Conservation (phyloP, 805 yeast species). For the Candida bentonensis region DNA sequence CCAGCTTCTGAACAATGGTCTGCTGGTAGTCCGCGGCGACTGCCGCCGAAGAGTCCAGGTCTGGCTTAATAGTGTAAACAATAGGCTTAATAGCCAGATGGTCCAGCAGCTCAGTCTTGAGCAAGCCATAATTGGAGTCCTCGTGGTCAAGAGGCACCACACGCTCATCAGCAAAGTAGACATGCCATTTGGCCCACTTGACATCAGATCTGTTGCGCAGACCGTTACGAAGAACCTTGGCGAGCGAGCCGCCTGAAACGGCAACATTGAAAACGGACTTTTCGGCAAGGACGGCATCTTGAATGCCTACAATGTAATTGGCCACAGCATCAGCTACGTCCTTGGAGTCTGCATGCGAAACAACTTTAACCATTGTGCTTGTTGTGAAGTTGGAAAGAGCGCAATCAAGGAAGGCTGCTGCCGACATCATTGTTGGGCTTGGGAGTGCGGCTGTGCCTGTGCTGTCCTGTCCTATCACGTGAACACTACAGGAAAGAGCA, state of each 20-base stretch:
- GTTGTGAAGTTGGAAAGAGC: neutral
- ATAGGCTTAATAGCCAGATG: slow-evolving; percentile 36
- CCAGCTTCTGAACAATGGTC: slow-evolving; percentile 36
- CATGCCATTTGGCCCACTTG: slow-evolving; percentile 29
- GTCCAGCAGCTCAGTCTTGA: slow-evolving; percentile 46
- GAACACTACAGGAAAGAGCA: neutral
- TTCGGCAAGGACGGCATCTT: slow-evolving; percentile 39
- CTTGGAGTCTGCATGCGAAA: slow-evolving; percentile 38
- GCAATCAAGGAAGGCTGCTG: too few species aligned
- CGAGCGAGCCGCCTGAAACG: slow-evolving; percentile 82
- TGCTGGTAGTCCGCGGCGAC: slow-evolving; percentile 54
- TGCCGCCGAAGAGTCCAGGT: slow-evolving; percentile 36
- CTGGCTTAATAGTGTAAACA: slow-evolving; percentile 51
- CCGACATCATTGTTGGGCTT: too few species aligned
- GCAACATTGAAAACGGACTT: slow-evolving; percentile 53
- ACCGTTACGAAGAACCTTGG: slow-evolving; percentile 52
- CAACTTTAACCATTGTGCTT: slow-evolving; percentile 21
- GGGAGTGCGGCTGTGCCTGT: too few species aligned
- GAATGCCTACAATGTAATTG: slow-evolving; percentile 42
- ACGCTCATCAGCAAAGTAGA: slow-evolving; percentile 85
- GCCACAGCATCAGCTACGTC: slow-evolving; percentile 60
- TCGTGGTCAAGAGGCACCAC: slow-evolving; percentile 67
- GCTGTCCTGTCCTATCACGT: neutral
- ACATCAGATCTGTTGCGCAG: slow-evolving; percentile 39
- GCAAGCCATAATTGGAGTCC: slow-evolving; percentile 78